Conservation (phyloP, 139 green algal species). For the Dunaliella sp. region DNA sequence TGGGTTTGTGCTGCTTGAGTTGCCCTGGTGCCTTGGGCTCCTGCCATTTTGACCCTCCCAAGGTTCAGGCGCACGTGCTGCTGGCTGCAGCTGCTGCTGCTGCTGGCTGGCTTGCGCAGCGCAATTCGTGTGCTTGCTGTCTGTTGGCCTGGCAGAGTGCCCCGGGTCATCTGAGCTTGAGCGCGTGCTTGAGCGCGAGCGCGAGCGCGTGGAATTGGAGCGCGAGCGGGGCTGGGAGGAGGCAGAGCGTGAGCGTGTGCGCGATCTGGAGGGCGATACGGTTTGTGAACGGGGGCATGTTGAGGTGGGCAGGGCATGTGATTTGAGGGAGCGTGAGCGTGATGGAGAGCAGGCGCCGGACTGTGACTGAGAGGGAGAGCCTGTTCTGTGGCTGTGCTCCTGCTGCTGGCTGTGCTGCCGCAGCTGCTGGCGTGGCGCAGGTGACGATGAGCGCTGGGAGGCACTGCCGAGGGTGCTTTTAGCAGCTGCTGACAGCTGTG, state of each 20-base stretch:
- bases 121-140: neutral
- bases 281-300: too few species aligned
- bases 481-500: too few species aligned
- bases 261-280: neutral
- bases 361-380: neutral
- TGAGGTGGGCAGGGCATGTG: too few species aligned
- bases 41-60: too few species aligned
- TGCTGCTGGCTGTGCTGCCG: neutral
- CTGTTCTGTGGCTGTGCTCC: neutral
- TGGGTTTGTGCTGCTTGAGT: neutral
- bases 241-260: neutral
- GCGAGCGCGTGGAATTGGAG: neutral
- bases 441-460: neutral
- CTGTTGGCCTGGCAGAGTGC: neutral
- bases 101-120: neutral
- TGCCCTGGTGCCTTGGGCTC: neutral
- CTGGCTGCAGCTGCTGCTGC: neutral
- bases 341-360: neutral
- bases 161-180: neutral
- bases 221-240: neutral
- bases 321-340: neutral
- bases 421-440: neutral
- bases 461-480: too few species aligned
- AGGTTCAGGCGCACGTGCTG: too few species aligned
- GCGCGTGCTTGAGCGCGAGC: neutral